A percentile compares a stretch with the other conserved stretches of the same genome.
Conservation (phyloP, 2,329 filamentous ascomycete species). For the Penicillium sp. region DNA sequence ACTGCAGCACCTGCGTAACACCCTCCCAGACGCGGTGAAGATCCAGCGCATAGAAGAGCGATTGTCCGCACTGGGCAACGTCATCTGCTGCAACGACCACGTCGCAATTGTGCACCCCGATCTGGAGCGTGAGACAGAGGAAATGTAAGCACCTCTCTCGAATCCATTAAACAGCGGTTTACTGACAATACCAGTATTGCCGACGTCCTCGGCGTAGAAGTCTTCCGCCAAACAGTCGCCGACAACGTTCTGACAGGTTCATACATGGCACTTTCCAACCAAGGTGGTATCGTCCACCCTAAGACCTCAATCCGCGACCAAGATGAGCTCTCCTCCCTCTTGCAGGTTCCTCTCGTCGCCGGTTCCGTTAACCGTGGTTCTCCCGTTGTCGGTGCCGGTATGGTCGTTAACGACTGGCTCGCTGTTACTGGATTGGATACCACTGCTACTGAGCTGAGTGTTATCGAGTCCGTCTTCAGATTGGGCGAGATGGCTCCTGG, state of each 20-base stretch:
- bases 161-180: background rate
- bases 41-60: slow-evolving; percentile 98
- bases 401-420: slow-evolving; percentile 98
- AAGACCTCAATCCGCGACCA: slow-evolving; percentile 97
- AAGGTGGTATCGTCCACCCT: slow-evolving; percentile 93
- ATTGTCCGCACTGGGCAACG: slow-evolving; percentile 91
- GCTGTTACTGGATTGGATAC: slow-evolving; percentile 92
- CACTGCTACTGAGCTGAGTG: slow-evolving; percentile 94
- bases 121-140: slow-evolving; percentile 94
- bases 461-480: slow-evolving; percentile 94
- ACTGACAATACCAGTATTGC: slow-evolving; percentile 59
- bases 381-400: slow-evolving; percentile 91
- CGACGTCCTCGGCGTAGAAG: slow-evolving; percentile 71
- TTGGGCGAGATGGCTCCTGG: slow-evolving; percentile 75
- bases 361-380: slow-evolving; percentile 91
- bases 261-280: slow-evolving; percentile 96
- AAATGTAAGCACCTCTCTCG: slow-evolving; percentile 59
- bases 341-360: slow-evolving; percentile 94
- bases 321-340: slow-evolving; percentile 88
- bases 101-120: slow-evolving; percentile 96
- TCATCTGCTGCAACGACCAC: slow-evolving; percentile 95
- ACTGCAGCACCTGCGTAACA: slow-evolving; percentile 94
- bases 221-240: slow-evolving; percentile 79
- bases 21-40: slow-evolving; percentile 84
- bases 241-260: slow-evolving; percentile 95